Conservation (phyloP, 192 early-diverging fungal species). For the Coemansia sp. region DNA sequence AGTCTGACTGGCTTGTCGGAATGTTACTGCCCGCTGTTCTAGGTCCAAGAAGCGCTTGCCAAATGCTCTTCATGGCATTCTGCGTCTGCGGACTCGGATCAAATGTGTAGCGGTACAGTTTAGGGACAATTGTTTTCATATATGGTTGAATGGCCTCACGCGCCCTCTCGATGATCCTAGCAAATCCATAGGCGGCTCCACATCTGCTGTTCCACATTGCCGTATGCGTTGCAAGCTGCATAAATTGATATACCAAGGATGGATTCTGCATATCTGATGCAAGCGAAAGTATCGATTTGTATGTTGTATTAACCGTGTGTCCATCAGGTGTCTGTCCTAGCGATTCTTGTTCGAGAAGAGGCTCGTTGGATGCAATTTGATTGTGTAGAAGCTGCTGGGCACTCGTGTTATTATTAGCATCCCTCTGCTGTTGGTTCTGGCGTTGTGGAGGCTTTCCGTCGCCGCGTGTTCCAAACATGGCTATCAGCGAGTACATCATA, state of each 20-base stretch:
- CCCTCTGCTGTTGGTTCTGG: conserved; percentile 3
- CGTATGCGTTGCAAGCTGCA: conserved; percentile 89
- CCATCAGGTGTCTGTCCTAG: conserved; percentile 39
- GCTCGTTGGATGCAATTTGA: conserved; percentile 37
- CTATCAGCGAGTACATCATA: conserved; percentile 41
- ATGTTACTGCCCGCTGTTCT: neutral
- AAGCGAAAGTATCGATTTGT: conserved; percentile 81
- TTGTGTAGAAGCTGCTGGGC: conserved; percentile 22
- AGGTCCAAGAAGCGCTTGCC: conserved; percentile 71
- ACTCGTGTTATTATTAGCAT: neutral
- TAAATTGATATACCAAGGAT: conserved; percentile 90
- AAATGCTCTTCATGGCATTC: conserved; percentile 88
- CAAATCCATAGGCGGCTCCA: conserved; percentile 87
- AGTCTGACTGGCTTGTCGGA: neutral
- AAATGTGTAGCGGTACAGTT: conserved; percentile 86
- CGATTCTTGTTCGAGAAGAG: conserved; percentile 34
- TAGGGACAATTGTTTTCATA: conserved; percentile 75
- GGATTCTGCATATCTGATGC: conserved; percentile 94
- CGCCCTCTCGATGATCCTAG: conserved; percentile 75
- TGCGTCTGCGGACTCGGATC: conserved; percentile 89
- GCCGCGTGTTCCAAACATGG: conserved; percentile 24
- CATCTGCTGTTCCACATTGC: conserved; percentile 89
- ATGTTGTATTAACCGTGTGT: conserved; percentile 58
- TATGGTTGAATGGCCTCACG: conserved; percentile 80
- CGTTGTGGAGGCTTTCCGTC: neutral